Base-by-base conservation (phyloP, 2,329 filamentous ascomycete species). In the Orbilia javanica region DNA sequence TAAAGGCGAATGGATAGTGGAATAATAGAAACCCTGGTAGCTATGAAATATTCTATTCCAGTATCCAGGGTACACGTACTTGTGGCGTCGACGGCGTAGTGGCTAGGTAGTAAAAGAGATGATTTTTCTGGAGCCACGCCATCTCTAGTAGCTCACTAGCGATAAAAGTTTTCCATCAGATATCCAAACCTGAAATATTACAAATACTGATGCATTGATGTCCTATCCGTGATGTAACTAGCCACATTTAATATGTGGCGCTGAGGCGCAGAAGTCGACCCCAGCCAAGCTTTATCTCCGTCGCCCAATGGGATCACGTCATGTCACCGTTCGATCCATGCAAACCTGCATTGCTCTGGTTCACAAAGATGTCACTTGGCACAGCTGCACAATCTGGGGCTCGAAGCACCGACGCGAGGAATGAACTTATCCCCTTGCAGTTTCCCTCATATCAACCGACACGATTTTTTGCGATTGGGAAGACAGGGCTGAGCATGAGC, bases 331-430 rank as follows among this genome's bases (percentile, higher is more conserved):
- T 46, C n/a, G 18, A 70, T 10, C 25, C 52, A 39, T 52, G 42
- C 44, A 34, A 36, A 60, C 36, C 39, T 48, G 67, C 55, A 57
- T 57, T 64, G 15, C 39, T 42, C 6, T 60, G 36, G 25, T 11
- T 62, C 39, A 27, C 52, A 6, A 31, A 50, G 4, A 34, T 15
- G 1, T n/a, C 44, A 48, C 20, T 25, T 25, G 25, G 13, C 22
- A 15, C n/a, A 57, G 34, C 22, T 22, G 46, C 13, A 10, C 18
- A 48, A 48, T 18, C 39, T 42, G 15, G 39, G 65, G 36, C 55
- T 60, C 42, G 67, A 71, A 62, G 67, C 55, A 36, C 52, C 67
- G 20, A 39, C 36, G 36, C 36, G 36, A 64, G 64, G 67, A 53
- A 71, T 53, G 44, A 25, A 22, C 22, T 8, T 34, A 48, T 34